Evolutionary conservation across 257 asterid genomes (phyloP), one percentile per base, ranked within the genome.

Genomic region (Solanum habrochaites): DNA sequence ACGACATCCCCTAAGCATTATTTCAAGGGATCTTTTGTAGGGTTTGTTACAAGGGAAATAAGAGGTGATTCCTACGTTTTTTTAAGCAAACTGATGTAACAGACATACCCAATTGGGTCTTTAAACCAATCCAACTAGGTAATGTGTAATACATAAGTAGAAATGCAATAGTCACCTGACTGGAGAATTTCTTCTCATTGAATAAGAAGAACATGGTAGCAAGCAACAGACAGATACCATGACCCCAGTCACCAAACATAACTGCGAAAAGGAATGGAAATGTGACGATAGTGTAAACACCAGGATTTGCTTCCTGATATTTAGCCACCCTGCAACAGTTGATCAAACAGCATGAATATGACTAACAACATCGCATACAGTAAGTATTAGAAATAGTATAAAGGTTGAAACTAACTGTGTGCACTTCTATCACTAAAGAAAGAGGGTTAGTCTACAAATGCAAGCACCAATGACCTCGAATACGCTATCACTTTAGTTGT

Each of bases 161-260:
- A 87, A 66, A 47, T 20, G 67, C 43, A 49, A 43, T 56, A 85
- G 78, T 73, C 74, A 97, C 99, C 99, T 95, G 97, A 91, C 98
- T 92, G 84, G 94, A 92, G 52, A 93, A 91, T 89, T 97, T 96
- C 86, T 93, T 93, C 40, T 97, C 99, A 85, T 94, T 91, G 89
- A 94, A 21, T 43, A 96, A 86, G 81, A 97, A 90, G 91, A 88
- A 97, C 83, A 89, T 88, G 18, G 99, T 93, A 56, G 93, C 96
- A 89, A 94, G 94, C 87, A 97, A 91, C 90, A 97, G 93, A 94
- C 99, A 97, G 90, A 97, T 93, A 69, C 99, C 99, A 92, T 97
- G 99, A 75, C 99, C 99, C 98, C 99, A 97, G 92, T 97, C 99
- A 85, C 99, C 99, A 90, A 97, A 97, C 99, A 97, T 97, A 89